Conservation (phyloP, 78 protist genomes). For the Monocercomonoides exilis region DNA sequence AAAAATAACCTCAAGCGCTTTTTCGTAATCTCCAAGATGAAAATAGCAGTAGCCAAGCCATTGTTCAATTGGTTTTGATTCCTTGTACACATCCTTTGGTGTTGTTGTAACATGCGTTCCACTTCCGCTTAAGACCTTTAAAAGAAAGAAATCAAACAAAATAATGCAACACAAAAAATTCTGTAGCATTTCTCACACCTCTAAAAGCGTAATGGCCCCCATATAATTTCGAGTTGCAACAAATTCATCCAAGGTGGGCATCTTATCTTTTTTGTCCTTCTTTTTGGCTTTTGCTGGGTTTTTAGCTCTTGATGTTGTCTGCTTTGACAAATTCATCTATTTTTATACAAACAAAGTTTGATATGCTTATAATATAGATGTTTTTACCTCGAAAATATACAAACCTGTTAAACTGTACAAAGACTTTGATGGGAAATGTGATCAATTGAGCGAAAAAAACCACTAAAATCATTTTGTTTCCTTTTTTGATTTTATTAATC, state of each 20-base stretch:
- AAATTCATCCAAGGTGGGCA: slow-evolving; percentile 22
- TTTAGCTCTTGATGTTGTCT: too few species aligned
- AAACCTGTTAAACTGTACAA: too few species aligned
- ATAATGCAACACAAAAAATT: background rate
- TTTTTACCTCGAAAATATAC: too few species aligned
- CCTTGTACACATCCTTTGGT: background rate
- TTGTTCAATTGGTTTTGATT: background rate
- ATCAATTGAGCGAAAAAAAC: too few species aligned
- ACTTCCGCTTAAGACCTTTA: background rate
- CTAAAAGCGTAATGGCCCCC: slow-evolving; percentile 59
- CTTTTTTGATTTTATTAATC: too few species aligned
- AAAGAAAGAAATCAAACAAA: slow-evolving; percentile 7
- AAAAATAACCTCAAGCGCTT: slow-evolving; percentile 39
- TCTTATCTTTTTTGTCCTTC: background rate
- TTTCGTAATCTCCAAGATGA: slow-evolving; percentile 55
- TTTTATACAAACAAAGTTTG: too few species aligned
- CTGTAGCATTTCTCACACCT: slow-evolving; percentile 21
- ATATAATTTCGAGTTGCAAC: slow-evolving; percentile 37
- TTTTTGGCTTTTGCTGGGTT: too few species aligned
- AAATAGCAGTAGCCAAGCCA: slow-evolving; percentile 60
- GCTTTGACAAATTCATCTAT: too few species aligned
- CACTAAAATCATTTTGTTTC: too few species aligned
- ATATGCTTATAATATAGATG: too few species aligned
- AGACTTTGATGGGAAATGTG: too few species aligned
- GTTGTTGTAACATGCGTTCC: background rate